A percentile compares a stretch with the other conserved stretches of the same genome.
Evolutionary conservation across 768 basidiomycete genomes (phyloP).

Genomic region (Tremella mesenterica): DNA sequence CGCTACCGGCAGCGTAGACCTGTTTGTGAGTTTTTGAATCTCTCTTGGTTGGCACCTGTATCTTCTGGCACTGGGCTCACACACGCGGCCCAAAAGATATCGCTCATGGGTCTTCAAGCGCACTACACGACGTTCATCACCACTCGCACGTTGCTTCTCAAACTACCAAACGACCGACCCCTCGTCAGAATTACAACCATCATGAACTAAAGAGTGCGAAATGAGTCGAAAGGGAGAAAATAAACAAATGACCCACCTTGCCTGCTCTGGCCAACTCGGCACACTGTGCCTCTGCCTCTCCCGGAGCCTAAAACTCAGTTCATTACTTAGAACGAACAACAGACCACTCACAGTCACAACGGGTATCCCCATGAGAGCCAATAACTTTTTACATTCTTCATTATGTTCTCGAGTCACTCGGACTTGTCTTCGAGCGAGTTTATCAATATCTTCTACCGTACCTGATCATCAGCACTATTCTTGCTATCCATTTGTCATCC

Average conservation of each 20-base stretch:
- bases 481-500: no score
- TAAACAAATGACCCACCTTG: conserved; percentile 56
- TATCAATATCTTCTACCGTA: conserved; percentile 85
- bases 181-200: no score
- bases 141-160: no score
- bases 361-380: conserved; percentile 93
- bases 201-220: no score
- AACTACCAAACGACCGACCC: no score
- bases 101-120: no score
- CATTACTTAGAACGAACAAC: neutral
- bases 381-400: conserved; percentile 78
- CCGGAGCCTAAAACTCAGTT: conserved; percentile 65
- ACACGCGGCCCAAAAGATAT: no score
- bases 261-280: conserved; percentile 95
- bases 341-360: conserved; percentile 65
- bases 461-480: conserved; percentile 48
- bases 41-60: no score
- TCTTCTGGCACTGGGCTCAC: no score
- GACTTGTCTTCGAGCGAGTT: conserved; percentile 79
- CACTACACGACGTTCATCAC: no score
- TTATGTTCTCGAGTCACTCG: conserved; percentile 94
- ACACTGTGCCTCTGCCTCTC: conserved; percentile 97
- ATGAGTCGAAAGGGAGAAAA: no score
- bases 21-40: no score
- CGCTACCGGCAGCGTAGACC: conserved; percentile 96